Percentiles rank a stretch among this genome's conserved stretches.
These are phyloP conservation scores for Hortiboletus rubellus DNA, from an alignment of 1,284 basidiomycete species.

Conservation along the genomic window DNA sequence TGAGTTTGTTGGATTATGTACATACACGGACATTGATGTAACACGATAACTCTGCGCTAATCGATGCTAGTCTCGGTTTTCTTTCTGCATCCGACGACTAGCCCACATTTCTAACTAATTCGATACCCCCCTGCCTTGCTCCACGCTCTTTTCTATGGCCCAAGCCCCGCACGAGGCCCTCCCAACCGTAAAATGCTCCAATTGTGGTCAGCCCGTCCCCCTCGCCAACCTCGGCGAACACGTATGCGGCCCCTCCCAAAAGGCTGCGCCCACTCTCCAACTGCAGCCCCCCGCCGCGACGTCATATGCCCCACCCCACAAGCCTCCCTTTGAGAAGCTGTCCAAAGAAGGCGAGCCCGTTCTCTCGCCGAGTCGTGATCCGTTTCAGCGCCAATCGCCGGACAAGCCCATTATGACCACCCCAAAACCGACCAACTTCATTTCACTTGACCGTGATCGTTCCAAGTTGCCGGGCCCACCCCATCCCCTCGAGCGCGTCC, in stretches of 20 bases:
- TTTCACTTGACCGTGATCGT: constrained; percentile 8
- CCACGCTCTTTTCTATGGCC: constrained; percentile 40
- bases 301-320: constrained; percentile 15
- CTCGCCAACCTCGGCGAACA: constrained; percentile 73
- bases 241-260: constrained; percentile 50
- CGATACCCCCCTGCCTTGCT: constrained; percentile 21
- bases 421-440: no score
- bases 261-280: constrained; percentile 36
- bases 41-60: constrained; percentile 12
- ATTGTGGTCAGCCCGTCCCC: constrained; percentile 66
- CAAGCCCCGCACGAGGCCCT: constrained; percentile 49
- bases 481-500: constrained; percentile 19
- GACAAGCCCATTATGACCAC: constrained; percentile 6
- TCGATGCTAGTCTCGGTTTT: constrained; percentile 8
- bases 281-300: constrained; percentile 38
- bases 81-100: constrained; percentile 7
- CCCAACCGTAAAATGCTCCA: constrained; percentile 82
- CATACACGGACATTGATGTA: constrained; percentile 5
- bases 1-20: constrained; percentile 10
- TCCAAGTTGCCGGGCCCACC: constrained; percentile 2
- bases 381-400: constrained; percentile 27
- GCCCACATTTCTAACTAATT: constrained; percentile 23
- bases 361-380: constrained; percentile 25
- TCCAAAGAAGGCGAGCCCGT: constrained; percentile 1
- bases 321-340: constrained; percentile 8